phyloP scores from a whole-genome alignment of 352 stramenopile genomes.

The Globisporangium solare region DNA sequence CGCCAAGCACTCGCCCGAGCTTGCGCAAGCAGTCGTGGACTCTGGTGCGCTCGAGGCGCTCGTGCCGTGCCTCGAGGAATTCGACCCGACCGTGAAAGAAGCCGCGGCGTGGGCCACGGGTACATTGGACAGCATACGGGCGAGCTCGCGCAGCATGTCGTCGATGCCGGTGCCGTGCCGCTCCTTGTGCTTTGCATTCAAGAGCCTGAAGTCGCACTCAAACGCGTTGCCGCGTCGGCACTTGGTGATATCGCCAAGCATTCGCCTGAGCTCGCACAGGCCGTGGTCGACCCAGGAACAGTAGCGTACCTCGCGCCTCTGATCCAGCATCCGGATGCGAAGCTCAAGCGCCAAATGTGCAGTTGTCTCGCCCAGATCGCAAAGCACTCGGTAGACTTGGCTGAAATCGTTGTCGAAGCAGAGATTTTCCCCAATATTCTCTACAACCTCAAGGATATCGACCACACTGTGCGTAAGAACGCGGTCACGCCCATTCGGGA shows the following conservation, averaged over 20 bases:
- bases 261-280: conserved; percentile 92
- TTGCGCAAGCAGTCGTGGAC: conserved; percentile 93
- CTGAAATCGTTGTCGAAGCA: conserved; percentile 93
- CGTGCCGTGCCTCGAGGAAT: conserved; percentile 93
- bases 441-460: conserved; percentile 93
- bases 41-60: conserved; percentile 90
- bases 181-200: conserved; percentile 95
- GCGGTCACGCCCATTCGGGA: conserved; percentile 93
- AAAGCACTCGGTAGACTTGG: conserved; percentile 94
- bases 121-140: conserved; percentile 94
- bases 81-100: conserved; percentile 94
- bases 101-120: conserved; percentile 91
- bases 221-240: conserved; percentile 91
- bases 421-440: conserved; percentile 96
- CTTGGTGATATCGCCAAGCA: conserved; percentile 95
- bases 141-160: conserved; percentile 91
- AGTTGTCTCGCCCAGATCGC: conserved; percentile 92
- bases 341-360: conserved; percentile 91
- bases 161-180: conserved; percentile 91
- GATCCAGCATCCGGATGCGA: conserved; percentile 92
- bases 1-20: conserved; percentile 92
- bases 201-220: conserved; percentile 93
- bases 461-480: conserved; percentile 95
- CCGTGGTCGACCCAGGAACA: conserved; percentile 90
- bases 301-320: conserved; percentile 92